Percentiles rank a stretch among this genome's conserved stretches.
These are phyloP conservation scores for Betula pendula DNA, from an alignment of 306 rosid species.

Conservation along the genomic window DNA sequence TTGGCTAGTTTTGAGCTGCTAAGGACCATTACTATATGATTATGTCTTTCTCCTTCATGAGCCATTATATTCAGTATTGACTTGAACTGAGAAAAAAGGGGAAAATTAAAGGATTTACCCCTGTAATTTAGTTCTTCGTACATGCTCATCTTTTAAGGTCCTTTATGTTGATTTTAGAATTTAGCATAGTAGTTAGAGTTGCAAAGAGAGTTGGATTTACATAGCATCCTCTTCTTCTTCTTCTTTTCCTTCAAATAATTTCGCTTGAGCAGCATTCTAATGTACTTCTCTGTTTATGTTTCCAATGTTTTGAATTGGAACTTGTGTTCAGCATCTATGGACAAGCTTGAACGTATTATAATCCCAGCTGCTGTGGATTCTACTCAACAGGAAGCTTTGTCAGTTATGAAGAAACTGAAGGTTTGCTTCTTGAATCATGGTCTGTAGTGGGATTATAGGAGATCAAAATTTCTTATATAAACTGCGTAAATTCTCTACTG, in stretches of 20 bases:
- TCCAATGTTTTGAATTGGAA: not conserved
- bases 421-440: conserved; percentile 43
- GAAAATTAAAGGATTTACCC: no score
- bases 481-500: conserved; percentile 7
- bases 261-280: not conserved
- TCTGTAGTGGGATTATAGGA: conserved; percentile 6
- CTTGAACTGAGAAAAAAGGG: no score
- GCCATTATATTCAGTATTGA: not conserved
- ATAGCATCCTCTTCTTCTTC: no score
- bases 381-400: conserved; percentile 79
- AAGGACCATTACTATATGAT: no score
- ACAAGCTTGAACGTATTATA: conserved; percentile 54
- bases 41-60: not conserved
- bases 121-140: no score
- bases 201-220: no score
- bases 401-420: conserved; percentile 70
- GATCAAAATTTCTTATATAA: conserved; percentile 8
- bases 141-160: no score
- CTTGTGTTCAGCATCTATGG: conserved; percentile 32
- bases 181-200: no score
- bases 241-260: not conserved
- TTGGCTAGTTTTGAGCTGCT: not conserved
- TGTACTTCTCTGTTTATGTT: not conserved
- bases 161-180: no score
- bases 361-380: conserved; percentile 68